Base-by-base conservation (phyloP, 1,139 yeast species). In the Candida sp. region DNA sequence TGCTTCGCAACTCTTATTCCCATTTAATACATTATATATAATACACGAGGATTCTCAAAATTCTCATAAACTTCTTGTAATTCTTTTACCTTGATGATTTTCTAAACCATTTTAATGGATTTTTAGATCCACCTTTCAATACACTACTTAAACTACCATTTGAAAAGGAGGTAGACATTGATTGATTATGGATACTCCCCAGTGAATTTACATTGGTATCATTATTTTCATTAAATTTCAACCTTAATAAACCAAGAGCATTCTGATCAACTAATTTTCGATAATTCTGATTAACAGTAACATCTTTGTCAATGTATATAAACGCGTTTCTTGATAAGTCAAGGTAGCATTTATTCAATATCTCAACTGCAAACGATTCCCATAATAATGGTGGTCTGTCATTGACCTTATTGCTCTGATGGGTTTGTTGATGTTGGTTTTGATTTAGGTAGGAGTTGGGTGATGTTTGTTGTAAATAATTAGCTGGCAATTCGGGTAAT, bases 401-500 rank as follows among this genome's bases (percentile, higher is more conserved):
- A 25, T 21, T 29, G 7, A 19, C 21, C 12, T 19, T 33, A 5
- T 23, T 32, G 19, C 33, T 22, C 7, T 42, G 39, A 34, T 43
- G 46, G 21, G 32, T 23, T 22, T 32, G 45, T 41, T 29, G 36
- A 33, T 37, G 12, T 5, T 19, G 11, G 8, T 25, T 45, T 54
- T 50, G 27, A 40, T 42, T 27, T 46, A 45, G n/a, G 9, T 35
- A 8, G 22, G 27, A 21, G 22, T 21, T 22, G 7, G 22, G 39
- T 7, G 22, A 19, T 9, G n/a, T 11, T 19, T 64, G 66, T 32
- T 54, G 49, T 38, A 60, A 60, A 45, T 64, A 71, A 43, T 65
- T 64, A 6, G 56, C 51, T 9, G 81, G 79, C 33, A 54, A 58
- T 51, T 79, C 83, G 36, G 69, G 60, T 29, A 60, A 55, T 41